Conservation (phyloP, 1,284 basidiomycete genomes). For the Inonotus obliquus region DNA sequence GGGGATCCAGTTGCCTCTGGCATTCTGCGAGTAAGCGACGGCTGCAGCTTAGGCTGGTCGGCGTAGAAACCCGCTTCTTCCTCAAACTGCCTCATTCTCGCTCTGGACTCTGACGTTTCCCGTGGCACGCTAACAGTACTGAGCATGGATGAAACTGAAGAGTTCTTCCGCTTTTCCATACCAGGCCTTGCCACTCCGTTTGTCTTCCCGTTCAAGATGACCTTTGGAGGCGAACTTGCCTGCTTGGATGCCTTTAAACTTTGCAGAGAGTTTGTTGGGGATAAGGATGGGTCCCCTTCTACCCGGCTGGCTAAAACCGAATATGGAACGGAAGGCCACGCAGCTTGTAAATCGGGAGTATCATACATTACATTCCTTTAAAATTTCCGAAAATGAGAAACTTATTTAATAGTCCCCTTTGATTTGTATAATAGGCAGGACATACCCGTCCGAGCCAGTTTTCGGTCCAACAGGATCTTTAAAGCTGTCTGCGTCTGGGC, state of each 20-base stretch:
- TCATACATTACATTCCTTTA: constrained; percentile 20
- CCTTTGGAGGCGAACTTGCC: constrained; percentile 48
- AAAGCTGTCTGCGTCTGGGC: constrained; percentile 16
- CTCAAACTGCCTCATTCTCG: constrained; percentile 48
- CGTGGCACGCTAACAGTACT: constrained; percentile 25
- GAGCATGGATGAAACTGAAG: constrained; percentile 29
- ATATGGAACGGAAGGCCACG: constrained; percentile 37
- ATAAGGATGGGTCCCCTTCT: constrained; percentile 11
- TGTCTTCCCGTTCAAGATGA: constrained; percentile 55
- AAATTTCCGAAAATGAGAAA: constrained; percentile 12
- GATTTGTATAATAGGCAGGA: constrained; percentile 16
- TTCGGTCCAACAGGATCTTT: constrained; percentile 1
- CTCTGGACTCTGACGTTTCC: constrained; percentile 42
- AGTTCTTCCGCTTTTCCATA: constrained; percentile 9
- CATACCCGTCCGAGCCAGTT: constrained; percentile 18
- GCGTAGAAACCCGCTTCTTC: constrained; percentile 43
- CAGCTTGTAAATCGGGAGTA: constrained; percentile 18
- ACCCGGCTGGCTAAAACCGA: constrained; percentile 26
- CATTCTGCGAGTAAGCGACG: constrained; percentile 24
- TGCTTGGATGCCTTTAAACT: constrained; percentile 5
- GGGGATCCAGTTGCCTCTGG: constrained; percentile 33
- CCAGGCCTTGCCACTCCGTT: neutral
- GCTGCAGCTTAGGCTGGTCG: constrained; percentile 28
- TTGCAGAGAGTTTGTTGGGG: constrained; percentile 7
- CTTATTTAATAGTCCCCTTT: constrained; percentile 13